These are phyloP conservation scores for Candida hungchunana DNA, from an alignment of 805 yeast genomes.

Conservation along the genomic window DNA sequence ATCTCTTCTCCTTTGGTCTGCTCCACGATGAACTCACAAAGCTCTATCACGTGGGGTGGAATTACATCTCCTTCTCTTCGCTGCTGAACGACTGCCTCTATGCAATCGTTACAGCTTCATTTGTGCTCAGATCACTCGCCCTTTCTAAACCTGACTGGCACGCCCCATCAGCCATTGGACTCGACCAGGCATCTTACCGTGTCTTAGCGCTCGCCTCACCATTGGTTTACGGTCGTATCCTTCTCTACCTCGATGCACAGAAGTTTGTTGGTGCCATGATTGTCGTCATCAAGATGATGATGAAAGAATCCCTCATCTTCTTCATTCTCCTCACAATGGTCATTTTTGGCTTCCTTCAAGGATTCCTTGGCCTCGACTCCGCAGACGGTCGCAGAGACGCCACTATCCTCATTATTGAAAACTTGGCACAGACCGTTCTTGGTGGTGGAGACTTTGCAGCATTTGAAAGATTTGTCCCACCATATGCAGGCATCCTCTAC, in stretches of 20 bases:
- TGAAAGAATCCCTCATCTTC: constrained; percentile 82
- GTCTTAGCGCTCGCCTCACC: constrained; percentile 80
- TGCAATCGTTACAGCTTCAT: constrained; percentile 45
- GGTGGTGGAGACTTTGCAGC: constrained; percentile 72
- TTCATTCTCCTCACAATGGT: constrained; percentile 69
- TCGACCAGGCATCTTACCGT: constrained; percentile 62
- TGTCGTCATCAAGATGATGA: constrained; percentile 78
- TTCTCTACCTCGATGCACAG: constrained; percentile 73
- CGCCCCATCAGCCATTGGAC: constrained; percentile 22
- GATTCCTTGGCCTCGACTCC: constrained; percentile 80
- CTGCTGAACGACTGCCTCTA: constrained; percentile 74
- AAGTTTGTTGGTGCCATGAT: constrained; percentile 86
- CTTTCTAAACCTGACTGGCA: constrained; percentile 25
- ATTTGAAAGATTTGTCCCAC: constrained; percentile 71
- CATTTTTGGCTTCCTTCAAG: constrained; percentile 79
- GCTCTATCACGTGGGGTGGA: constrained; percentile 70
- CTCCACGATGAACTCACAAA: constrained; percentile 65
- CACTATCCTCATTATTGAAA: constrained; percentile 56
- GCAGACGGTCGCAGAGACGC: constrained; percentile 83
- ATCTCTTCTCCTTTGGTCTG: constrained; percentile 62
- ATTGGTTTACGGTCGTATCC: constrained; percentile 76
- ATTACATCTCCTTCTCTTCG: constrained; percentile 74
- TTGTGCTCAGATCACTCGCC: constrained; percentile 46
- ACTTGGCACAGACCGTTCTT: constrained; percentile 66
- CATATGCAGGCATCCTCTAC: constrained; percentile 77